These are phyloP conservation scores for Saccharomyces eubayanus DNA, from an alignment of 805 yeast species.

Conservation along the genomic window DNA sequence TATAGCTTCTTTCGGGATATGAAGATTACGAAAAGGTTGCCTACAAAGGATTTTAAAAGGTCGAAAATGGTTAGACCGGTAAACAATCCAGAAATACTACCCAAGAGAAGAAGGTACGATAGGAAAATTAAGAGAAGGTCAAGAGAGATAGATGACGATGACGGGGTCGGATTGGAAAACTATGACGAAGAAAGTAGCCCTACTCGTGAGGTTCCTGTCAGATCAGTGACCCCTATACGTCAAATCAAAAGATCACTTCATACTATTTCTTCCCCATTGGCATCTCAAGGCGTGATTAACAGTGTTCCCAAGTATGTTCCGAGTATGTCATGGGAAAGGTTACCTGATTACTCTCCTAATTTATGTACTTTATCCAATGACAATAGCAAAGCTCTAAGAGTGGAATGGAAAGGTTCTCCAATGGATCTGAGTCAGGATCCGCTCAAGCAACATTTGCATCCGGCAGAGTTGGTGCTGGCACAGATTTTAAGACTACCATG, in stretches of 20 bases:
- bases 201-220: neutral
- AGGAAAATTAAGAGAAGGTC: neutral
- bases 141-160: neutral
- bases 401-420: conserved; percentile 97
- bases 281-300: conserved; percentile 19
- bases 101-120: neutral
- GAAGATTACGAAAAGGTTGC: conserved; percentile 8
- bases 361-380: conserved; percentile 50
- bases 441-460: conserved; percentile 61
- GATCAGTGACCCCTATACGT: conserved; percentile 22
- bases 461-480: conserved; percentile 81
- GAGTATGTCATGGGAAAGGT: conserved; percentile 50
- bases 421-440: conserved; percentile 83
- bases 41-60: neutral
- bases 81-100: neutral
- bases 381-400: conserved; percentile 61
- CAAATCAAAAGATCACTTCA: conserved; percentile 14
- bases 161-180: neutral
- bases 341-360: conserved; percentile 76
- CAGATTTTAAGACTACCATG: conserved; percentile 80
- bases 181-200: neutral
- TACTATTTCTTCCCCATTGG: conserved; percentile 23
- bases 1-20: conserved; percentile 18
- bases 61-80: neutral
- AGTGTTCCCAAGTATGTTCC: conserved; percentile 27